Base-by-base conservation (phyloP, 164 flowering plant genomes). In the Sedum album region DNA sequence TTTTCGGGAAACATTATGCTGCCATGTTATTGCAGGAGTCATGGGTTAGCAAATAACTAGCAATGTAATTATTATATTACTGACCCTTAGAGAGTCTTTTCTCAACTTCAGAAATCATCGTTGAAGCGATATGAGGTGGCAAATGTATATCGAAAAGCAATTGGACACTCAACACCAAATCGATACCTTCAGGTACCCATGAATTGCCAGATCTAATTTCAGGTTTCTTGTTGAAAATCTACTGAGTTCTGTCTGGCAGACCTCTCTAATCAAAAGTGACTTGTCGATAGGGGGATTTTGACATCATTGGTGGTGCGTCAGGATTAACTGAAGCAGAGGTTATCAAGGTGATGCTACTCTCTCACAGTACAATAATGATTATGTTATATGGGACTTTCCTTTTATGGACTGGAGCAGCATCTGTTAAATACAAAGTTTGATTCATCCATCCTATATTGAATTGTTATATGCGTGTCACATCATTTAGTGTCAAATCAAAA, bases 81-180 rank as follows among this genome's bases (percentile, higher is more conserved):
- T n/a, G 23, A n/a, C n/a, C n/a, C n/a, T n/a, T n/a, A n/a, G n/a
- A n/a, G n/a, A 38, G 55, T 68, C 41, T 30, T 10, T 44, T 33
- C 63, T 66, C 23, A 44, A 20, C 67, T 73, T 68, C 76, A 93
- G 98, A 86, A 79, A 80, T 76, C 81, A 62, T 88, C 89, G 55
- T 83, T 83, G 77, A 91, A 86, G 70, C 78, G 97, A 49, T 94
- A 87, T 79, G 98, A 91, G 71, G 75, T 91, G 76, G 83, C 95
- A 41, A 78, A 70, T 79, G 97, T 94, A 33, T 84, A 88, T 70
- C 85, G 96, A 71, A 83, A 84, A 79, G 90, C 93, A 78, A 73
- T 94, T 78, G 97, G 97, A 64, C 97, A 86, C 78, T 88, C 97
- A 66, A 79, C 98, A 36, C 98, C 98, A 63, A 86, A 87, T 77